phyloP scores from a whole-genome alignment of 345 rosid species.

The Populus tremula region DNA sequence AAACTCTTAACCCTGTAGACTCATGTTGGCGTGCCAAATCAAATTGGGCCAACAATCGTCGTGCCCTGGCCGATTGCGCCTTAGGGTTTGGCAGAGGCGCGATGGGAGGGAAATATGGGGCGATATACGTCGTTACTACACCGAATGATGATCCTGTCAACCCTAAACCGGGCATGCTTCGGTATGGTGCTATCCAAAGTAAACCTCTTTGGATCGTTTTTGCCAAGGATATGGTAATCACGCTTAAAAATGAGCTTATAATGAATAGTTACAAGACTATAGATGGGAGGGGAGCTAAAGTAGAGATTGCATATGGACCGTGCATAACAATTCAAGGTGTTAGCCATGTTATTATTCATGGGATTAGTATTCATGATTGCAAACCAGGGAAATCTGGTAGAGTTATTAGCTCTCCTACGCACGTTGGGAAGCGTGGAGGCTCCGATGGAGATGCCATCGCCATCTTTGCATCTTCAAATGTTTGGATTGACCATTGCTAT shows the following conservation, averaged over 20 bases:
- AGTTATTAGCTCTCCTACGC: constrained; percentile 18
- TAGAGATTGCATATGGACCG: constrained; percentile 25
- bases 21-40: constrained; percentile 24
- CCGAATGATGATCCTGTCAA: constrained; percentile 23
- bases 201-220: constrained; percentile 28
- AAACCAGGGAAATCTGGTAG: constrained; percentile 17
- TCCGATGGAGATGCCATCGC: constrained; percentile 25
- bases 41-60: constrained; percentile 18
- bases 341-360: constrained; percentile 28
- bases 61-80: constrained; percentile 21
- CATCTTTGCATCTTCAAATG: constrained; percentile 21
- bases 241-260: constrained; percentile 21
- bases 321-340: constrained; percentile 26
- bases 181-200: constrained; percentile 21
- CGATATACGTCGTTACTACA: constrained; percentile 16
- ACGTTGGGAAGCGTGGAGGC: constrained; percentile 19
- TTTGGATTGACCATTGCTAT: constrained; percentile 33
- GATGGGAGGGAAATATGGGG: constrained; percentile 19
- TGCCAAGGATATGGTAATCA: constrained; percentile 17
- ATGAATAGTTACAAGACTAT: constrained; percentile 26
- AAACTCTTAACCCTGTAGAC: constrained; percentile 18
- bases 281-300: constrained; percentile 27
- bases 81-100: constrained; percentile 26
- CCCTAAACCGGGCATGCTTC: constrained; percentile 26
- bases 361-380: constrained; percentile 27